phyloP scores from a whole-genome alignment of 345 rosid genomes.

The Camelina sativa region DNA sequence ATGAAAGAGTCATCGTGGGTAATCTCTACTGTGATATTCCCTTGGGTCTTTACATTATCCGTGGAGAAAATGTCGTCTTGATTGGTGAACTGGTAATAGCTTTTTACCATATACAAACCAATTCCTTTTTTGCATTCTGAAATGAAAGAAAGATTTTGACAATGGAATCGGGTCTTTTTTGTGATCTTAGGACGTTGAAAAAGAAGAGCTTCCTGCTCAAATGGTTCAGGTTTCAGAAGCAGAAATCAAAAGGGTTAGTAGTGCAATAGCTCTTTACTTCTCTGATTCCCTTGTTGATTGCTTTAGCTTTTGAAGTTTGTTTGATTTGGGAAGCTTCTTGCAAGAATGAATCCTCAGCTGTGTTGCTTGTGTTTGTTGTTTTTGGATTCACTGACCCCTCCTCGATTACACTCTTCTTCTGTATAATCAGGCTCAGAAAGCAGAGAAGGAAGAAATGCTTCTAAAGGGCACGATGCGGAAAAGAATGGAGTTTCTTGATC shows the following conservation, averaged over 20 bases:
- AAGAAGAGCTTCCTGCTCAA: constrained; percentile 72
- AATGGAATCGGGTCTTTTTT: neutral
- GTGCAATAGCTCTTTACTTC: constrained; percentile 15
- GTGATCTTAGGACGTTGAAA: constrained; percentile 57
- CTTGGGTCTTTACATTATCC: constrained; percentile 85
- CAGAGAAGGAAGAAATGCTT: constrained; percentile 62
- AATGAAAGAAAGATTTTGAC: neutral
- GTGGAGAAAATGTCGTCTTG: constrained; percentile 92
- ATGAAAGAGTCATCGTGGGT: constrained; percentile 89
- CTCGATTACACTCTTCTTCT: constrained; percentile 12
- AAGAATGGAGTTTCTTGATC: constrained; percentile 73
- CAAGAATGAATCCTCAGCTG: neutral
- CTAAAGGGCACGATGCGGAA: constrained; percentile 67
- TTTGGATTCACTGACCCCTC: constrained; percentile 13
- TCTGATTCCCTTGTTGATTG: neutral
- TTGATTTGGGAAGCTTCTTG: constrained; percentile 16
- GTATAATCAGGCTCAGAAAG: constrained; percentile 62
- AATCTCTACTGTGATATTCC: constrained; percentile 87
- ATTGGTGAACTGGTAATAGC: constrained; percentile 89
- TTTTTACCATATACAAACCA: neutral
- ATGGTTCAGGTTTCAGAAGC: constrained; percentile 59
- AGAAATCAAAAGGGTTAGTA: constrained; percentile 61
- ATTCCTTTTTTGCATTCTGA: constrained; percentile 31
- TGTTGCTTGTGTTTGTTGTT: constrained; percentile 7
- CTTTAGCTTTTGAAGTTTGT: constrained; percentile 5